These are phyloP conservation scores for Suhomyces guaymorum DNA, from an alignment of 1,139 yeast genomes.

Conservation along the genomic window DNA sequence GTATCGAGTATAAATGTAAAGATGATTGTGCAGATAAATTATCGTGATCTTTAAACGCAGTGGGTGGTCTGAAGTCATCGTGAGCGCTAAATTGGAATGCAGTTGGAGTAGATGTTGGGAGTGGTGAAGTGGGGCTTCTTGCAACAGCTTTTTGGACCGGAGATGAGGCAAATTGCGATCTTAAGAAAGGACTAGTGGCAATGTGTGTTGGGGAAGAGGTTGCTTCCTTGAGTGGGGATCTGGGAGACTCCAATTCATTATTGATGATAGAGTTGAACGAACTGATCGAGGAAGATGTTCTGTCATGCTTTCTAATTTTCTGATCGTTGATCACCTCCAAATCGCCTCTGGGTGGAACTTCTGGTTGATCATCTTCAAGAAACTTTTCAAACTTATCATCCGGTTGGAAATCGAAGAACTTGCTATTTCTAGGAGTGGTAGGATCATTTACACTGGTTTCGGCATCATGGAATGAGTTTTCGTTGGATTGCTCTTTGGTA, in stretches of 20 bases:
- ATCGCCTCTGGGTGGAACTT: slow-evolving; percentile 44
- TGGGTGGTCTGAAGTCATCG: slow-evolving; percentile 8
- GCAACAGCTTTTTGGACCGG: background rate
- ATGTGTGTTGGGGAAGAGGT: slow-evolving; percentile 7
- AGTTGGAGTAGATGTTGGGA: slow-evolving; percentile 12
- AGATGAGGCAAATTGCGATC: slow-evolving; percentile 4
- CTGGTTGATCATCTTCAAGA: slow-evolving; percentile 30
- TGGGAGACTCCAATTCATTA: slow-evolving; percentile 4
- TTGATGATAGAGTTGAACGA: slow-evolving; percentile 24
- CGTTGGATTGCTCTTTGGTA: background rate
- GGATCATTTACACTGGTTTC: slow-evolving; percentile 8
- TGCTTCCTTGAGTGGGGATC: slow-evolving; percentile 7
- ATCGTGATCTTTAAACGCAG: slow-evolving; percentile 3
- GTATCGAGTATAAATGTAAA: slow-evolving; percentile 11
- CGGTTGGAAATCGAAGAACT: slow-evolving; percentile 18
- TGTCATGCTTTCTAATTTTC: slow-evolving; percentile 25
- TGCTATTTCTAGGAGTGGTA: slow-evolving; percentile 14
- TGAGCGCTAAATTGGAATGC: slow-evolving; percentile 3
- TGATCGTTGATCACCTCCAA: slow-evolving; percentile 23
- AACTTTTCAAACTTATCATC: slow-evolving; percentile 24
- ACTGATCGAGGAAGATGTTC: slow-evolving; percentile 28
- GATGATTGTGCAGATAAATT: slow-evolving; percentile 11
- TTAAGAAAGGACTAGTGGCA: background rate
- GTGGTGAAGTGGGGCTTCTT: slow-evolving; percentile 3
- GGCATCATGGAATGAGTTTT: background rate